phyloP scores from a whole-genome alignment of 345 rosid species.

The Eucalyptus leucophloia region DNA sequence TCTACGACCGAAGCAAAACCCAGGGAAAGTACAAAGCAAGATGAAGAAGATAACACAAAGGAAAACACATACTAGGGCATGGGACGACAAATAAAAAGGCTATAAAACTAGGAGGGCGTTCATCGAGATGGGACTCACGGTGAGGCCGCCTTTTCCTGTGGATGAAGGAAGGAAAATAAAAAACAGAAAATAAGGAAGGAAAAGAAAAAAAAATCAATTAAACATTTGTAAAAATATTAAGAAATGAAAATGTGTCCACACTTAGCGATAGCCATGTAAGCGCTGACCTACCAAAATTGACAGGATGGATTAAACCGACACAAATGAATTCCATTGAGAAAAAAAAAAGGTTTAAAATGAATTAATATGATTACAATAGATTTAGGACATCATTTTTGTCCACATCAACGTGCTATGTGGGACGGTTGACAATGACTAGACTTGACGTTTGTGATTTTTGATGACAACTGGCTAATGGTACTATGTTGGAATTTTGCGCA shows the following conservation, averaged over 20 bases:
- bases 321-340: not conserved
- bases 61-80: not conserved
- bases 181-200: not conserved
- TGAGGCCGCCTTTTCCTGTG: not conserved
- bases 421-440: not conserved
- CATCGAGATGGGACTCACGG: not conserved
- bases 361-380: rapidly evolving
- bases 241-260: not conserved
- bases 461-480: not conserved
- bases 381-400: not conserved
- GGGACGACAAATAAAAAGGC: not conserved
- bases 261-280: rapidly evolving
- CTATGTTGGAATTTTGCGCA: rapidly evolving
- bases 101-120: not conserved
- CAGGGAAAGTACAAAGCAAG: not conserved
- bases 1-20: not conserved
- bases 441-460: rapidly evolving
- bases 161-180: not conserved
- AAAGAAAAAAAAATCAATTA: not conserved
- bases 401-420: rapidly evolving
- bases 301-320: not conserved
- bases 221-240: no score
- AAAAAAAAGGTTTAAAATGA: not conserved
- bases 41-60: not conserved
- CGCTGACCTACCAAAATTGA: rapidly evolving